phyloP scores from a whole-genome alignment of 345 rosid species.

The Linum usitatissimum region DNA sequence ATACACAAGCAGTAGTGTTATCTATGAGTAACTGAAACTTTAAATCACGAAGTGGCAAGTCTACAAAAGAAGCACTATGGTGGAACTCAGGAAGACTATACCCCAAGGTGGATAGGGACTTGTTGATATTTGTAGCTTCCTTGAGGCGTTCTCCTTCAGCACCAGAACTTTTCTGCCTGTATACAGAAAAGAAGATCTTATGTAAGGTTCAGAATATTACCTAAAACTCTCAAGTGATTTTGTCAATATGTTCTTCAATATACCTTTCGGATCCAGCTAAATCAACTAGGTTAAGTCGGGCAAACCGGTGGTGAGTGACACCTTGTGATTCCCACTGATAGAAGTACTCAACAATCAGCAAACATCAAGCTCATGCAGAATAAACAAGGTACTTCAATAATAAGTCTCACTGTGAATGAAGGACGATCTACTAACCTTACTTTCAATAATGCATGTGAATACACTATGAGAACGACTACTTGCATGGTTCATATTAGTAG shows the following conservation, averaged over 20 bases:
- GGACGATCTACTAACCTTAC: slow-evolving; percentile 44
- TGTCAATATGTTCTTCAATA: background rate
- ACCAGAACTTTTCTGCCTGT: slow-evolving; percentile 94
- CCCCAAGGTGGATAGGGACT: slow-evolving; percentile 98
- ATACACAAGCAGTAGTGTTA: slow-evolving; percentile 4
- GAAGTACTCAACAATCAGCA: slow-evolving; percentile 4
- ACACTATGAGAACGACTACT: slow-evolving; percentile 99
- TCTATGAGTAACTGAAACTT: slow-evolving; percentile 2
- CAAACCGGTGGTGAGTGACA: slow-evolving; percentile 88
- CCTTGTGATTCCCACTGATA: slow-evolving; percentile 96
- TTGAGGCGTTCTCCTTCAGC: slow-evolving; percentile 99
- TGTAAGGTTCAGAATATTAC: background rate
- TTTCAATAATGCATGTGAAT: slow-evolving; percentile 87
- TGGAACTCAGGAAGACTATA: slow-evolving; percentile 15
- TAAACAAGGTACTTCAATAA: background rate
- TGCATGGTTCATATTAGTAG: slow-evolving; percentile 94
- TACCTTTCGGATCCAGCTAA: slow-evolving; percentile 99
- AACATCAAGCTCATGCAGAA: background rate
- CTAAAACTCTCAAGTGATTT: background rate
- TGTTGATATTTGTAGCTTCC: slow-evolving; percentile 97
- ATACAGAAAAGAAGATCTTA: background rate
- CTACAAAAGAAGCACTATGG: background rate
- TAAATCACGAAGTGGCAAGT: background rate
- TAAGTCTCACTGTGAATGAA: background rate
- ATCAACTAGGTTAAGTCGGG: slow-evolving; percentile 94